These are phyloP conservation scores for Dryadomyces quercus-mongolicae DNA, from an alignment of 2,329 filamentous ascomycete species.

Conservation along the genomic window DNA sequence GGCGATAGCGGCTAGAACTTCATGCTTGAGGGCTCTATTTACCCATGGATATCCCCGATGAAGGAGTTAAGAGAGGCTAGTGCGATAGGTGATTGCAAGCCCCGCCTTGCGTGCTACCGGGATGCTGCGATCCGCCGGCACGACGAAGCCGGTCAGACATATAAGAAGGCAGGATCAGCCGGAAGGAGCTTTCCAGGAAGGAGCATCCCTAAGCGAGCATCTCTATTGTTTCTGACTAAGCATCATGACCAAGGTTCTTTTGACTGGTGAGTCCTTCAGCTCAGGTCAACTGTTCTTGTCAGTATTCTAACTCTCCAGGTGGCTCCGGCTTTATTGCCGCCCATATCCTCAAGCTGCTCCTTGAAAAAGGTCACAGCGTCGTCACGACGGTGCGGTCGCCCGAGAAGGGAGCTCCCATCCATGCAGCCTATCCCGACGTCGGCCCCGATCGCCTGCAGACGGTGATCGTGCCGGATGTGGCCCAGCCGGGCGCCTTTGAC, in stretches of 20 bases:
- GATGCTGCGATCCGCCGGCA: not conserved
- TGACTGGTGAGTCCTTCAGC: constrained; percentile 32
- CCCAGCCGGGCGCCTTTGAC: constrained; percentile 61
- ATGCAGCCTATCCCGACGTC: constrained; percentile 31
- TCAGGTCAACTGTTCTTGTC: too few species aligned
- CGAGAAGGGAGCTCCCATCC: constrained; percentile 39
- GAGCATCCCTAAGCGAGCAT: not conserved
- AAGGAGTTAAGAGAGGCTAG: too few species aligned
- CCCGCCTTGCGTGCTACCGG: not conserved
- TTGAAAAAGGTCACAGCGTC: constrained; percentile 36
- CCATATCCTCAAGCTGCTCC: constrained; percentile 42
- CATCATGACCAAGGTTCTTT: constrained; percentile 32
- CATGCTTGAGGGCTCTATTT: too few species aligned
- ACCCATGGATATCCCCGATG: too few species aligned
- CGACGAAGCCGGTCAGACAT: not conserved
- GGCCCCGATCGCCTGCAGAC: constrained; percentile 30
- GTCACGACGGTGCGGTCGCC: constrained; percentile 44
- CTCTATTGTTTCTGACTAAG: not conserved
- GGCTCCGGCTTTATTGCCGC: constrained; percentile 42
- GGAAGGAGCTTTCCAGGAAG: not conserved
- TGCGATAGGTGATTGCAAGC: not conserved
- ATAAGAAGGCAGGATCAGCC: not conserved
- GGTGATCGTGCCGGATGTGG: constrained; percentile 66
- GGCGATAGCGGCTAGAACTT: too few species aligned
- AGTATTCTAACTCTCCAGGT: constrained; percentile 20